phyloP scores from a whole-genome alignment of 805 yeast species.

The Wickerhamomyces alni region DNA sequence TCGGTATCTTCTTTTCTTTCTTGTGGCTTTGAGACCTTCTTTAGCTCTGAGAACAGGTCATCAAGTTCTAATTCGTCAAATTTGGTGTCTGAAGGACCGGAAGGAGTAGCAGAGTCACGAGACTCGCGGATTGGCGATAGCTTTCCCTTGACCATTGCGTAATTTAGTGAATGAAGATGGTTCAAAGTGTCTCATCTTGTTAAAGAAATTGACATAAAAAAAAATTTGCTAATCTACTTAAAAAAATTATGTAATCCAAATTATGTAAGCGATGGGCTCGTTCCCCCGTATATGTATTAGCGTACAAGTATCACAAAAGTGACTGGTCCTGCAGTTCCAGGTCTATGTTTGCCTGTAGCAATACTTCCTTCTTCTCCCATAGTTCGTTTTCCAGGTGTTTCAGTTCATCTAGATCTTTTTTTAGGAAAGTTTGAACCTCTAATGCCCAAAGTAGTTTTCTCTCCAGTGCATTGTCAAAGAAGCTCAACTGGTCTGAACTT shows the following conservation, averaged over 20 bases:
- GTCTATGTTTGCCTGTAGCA: conserved; percentile 36
- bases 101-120: conserved; percentile 4
- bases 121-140: conserved; percentile 15
- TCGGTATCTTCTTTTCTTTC: conserved; percentile 5
- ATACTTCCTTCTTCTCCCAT: conserved; percentile 36
- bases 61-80: conserved; percentile 22
- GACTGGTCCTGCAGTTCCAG: conserved; percentile 20
- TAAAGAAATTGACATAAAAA: neutral
- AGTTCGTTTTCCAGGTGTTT: conserved; percentile 28
- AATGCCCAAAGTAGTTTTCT: conserved; percentile 31
- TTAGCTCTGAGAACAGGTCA: conserved; percentile 28
- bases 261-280: conserved; percentile 3
- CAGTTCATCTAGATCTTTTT: conserved; percentile 24
- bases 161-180: too few relatives aligned
- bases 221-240: neutral
- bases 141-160: neutral
- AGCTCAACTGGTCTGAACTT: conserved; percentile 8
- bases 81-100: conserved; percentile 4
- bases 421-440: conserved; percentile 33
- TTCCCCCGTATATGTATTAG: too few relatives aligned
- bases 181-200: neutral
- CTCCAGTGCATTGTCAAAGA: conserved; percentile 24
- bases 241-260: conserved; percentile 1
- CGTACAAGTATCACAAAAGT: neutral
- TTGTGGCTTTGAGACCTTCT: conserved; percentile 7